Evolutionary conservation across 345 rosid genomes (phyloP).

Genomic region (Carallia brachiata): DNA sequence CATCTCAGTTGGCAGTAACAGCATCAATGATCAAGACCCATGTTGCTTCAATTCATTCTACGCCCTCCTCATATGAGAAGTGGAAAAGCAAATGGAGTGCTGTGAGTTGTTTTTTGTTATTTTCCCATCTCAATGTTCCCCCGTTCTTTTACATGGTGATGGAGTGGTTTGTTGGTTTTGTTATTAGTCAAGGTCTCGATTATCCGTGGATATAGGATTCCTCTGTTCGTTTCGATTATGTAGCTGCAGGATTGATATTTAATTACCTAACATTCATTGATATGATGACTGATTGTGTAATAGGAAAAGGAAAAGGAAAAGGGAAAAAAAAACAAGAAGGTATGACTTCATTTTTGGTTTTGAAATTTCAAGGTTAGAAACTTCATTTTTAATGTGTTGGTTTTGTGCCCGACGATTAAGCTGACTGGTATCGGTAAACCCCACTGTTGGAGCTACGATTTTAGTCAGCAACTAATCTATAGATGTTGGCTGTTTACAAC

Average conservation of each 20-base stretch:
- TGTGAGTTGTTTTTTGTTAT: conserved; percentile 34
- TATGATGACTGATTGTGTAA: too few relatives aligned
- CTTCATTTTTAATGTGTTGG: not conserved
- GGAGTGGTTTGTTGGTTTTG: not conserved
- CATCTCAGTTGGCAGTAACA: conserved; percentile 10
- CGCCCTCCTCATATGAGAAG: conserved; percentile 37
- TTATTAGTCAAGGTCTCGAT: not conserved
- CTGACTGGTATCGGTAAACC: too few relatives aligned
- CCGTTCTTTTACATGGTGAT: not conserved
- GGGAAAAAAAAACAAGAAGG: too few relatives aligned
- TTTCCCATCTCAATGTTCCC: not conserved
- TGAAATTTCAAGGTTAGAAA: not conserved
- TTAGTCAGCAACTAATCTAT: too few relatives aligned
- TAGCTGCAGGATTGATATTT: too few relatives aligned
- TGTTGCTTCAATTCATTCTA: conserved; percentile 51
- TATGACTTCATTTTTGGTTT: not conserved
- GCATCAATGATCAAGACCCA: conserved; percentile 5
- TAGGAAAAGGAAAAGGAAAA: too few relatives aligned
- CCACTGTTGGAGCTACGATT: too few relatives aligned
- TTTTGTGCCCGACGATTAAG: too few relatives aligned
- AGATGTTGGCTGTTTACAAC: too few relatives aligned
- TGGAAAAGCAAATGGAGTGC: conserved; percentile 47
- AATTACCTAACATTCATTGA: too few relatives aligned
- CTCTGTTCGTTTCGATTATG: not conserved
- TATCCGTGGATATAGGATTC: not conserved